Conservation (phyloP, 257 asterid species). For the Solanum chilense region DNA sequence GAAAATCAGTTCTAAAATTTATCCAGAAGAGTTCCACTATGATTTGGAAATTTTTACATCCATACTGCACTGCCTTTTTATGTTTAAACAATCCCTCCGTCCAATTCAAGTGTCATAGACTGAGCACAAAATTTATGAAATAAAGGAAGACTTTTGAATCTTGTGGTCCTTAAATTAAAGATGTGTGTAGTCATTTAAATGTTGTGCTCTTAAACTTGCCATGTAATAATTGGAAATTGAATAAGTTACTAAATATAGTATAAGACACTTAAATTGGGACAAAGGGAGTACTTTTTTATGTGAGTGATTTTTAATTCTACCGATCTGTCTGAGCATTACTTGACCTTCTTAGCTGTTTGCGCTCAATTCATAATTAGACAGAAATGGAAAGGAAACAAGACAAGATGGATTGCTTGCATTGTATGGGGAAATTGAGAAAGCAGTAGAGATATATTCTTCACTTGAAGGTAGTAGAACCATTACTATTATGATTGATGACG, state of each 20-base stretch:
- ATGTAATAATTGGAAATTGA: background rate
- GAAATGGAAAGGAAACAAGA: conserved; percentile 21
- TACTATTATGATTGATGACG: conserved; percentile 64
- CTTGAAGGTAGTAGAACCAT: conserved; percentile 25
- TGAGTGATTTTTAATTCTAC: background rate
- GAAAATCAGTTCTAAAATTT: background rate
- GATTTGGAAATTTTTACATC: background rate
- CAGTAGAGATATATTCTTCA: conserved; percentile 41
- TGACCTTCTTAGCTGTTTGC: background rate
- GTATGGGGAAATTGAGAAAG: conserved; percentile 68
- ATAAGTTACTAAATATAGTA: too few relatives aligned
- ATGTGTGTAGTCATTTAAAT: background rate
- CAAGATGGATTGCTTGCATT: conserved; percentile 40
- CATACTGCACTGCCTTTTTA: background rate
- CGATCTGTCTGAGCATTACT: background rate
- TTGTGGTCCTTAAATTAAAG: background rate
- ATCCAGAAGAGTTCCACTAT: background rate
- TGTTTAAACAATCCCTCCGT: background rate
- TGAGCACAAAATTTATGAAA: background rate
- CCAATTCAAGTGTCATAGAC: background rate
- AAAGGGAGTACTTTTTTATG: background rate
- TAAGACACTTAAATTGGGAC: background rate
- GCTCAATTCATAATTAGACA: conserved; percentile 18
- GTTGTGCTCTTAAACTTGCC: background rate
- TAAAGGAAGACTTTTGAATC: background rate